Evolutionary conservation across 805 yeast species (phyloP).

Genomic region (Pichia membranifaciens): DNA sequence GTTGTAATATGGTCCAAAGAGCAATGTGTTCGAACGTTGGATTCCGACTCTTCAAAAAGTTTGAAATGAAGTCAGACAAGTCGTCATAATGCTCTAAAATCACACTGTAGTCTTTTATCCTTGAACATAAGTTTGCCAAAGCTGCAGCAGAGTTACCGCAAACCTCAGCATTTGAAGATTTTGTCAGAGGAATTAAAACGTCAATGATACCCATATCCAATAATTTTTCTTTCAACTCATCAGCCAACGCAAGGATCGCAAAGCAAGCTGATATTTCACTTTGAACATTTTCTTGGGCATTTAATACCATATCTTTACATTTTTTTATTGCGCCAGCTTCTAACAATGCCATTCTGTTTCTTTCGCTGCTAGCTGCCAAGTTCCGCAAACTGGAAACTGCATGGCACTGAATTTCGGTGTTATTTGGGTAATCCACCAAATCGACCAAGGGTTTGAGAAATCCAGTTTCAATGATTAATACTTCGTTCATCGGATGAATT

Average conservation of each 20-base stretch:
- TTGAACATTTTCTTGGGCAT: slow-evolving; percentile 87
- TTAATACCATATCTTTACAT: slow-evolving; percentile 80
- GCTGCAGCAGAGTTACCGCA: slow-evolving; percentile 99
- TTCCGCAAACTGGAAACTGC: slow-evolving; percentile 94
- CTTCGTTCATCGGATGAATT: slow-evolving; percentile 94
- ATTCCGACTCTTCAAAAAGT: slow-evolving; percentile 77
- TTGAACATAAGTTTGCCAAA: slow-evolving; percentile 87
- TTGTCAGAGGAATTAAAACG: slow-evolving; percentile 87
- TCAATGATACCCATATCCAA: slow-evolving; percentile 79
- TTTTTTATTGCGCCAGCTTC: slow-evolving; percentile 95
- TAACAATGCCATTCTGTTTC: slow-evolving; percentile 83
- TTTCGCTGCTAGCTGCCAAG: slow-evolving; percentile 91
- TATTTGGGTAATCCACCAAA: slow-evolving; percentile 74
- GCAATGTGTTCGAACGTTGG: slow-evolving; percentile 98
- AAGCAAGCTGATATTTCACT: slow-evolving; percentile 95
- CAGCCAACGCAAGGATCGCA: slow-evolving; percentile 94
- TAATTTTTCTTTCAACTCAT: slow-evolving; percentile 81
- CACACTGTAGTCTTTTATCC: slow-evolving; percentile 76
- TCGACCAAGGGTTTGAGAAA: slow-evolving; percentile 87
- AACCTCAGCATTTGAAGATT: slow-evolving; percentile 83
- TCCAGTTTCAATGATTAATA: slow-evolving; percentile 93
- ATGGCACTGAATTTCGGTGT: slow-evolving; percentile 97
- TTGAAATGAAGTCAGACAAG: slow-evolving; percentile 70
- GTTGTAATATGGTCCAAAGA: slow-evolving; percentile 90
- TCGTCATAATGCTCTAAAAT: slow-evolving; percentile 88